Percentiles rank a stretch among this genome's conserved stretches.
Conservation (phyloP, 2,329 filamentous ascomycete species). For the Stagonosporopsis rhizophila region DNA sequence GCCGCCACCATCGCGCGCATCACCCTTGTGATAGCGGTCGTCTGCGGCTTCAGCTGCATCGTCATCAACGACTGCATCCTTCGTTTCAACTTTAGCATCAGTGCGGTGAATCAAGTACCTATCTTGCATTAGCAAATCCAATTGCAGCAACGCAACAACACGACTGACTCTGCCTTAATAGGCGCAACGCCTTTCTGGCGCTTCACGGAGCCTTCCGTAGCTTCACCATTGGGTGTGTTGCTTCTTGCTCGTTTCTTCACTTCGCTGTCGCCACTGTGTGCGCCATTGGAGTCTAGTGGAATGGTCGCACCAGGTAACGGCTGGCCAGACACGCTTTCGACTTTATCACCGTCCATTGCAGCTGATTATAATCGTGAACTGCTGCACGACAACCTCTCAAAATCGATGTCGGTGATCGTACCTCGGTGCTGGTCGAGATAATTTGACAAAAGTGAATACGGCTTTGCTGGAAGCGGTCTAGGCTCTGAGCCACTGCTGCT, state of each 20-base stretch:
- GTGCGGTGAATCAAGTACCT: slow-evolving; percentile 46
- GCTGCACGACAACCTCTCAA: slow-evolving; percentile 5
- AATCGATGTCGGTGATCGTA: slow-evolving; percentile 6
- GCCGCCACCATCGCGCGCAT: slow-evolving; percentile 46
- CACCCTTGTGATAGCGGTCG: slow-evolving; percentile 52
- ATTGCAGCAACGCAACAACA: not conserved
- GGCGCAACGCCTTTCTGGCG: slow-evolving; percentile 66
- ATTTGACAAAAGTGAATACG: slow-evolving; percentile 16
- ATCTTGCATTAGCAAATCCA: slow-evolving; percentile 3
- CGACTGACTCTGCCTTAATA: slow-evolving; percentile 73
- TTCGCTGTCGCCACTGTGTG: slow-evolving; percentile 32
- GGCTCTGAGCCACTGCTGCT: slow-evolving; percentile 24
- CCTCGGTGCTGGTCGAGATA: slow-evolving; percentile 2
- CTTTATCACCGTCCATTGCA: slow-evolving; percentile 26
- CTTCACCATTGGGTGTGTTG: slow-evolving; percentile 44
- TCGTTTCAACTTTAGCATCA: slow-evolving; percentile 34
- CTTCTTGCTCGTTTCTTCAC: slow-evolving; percentile 43
- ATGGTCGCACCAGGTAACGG: slow-evolving; percentile 21
- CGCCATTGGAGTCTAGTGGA: slow-evolving; percentile 23
- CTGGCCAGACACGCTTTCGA: slow-evolving; percentile 17
- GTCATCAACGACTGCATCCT: slow-evolving; percentile 53
- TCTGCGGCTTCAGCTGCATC: slow-evolving; percentile 66
- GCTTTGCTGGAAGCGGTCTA: slow-evolving; percentile 27
- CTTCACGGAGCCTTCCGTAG: slow-evolving; percentile 34
- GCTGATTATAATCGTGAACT: slow-evolving; percentile 2